These are phyloP conservation scores for Penicillium manginii DNA, from an alignment of 495 filamentous ascomycete species.

Conservation along the genomic window DNA sequence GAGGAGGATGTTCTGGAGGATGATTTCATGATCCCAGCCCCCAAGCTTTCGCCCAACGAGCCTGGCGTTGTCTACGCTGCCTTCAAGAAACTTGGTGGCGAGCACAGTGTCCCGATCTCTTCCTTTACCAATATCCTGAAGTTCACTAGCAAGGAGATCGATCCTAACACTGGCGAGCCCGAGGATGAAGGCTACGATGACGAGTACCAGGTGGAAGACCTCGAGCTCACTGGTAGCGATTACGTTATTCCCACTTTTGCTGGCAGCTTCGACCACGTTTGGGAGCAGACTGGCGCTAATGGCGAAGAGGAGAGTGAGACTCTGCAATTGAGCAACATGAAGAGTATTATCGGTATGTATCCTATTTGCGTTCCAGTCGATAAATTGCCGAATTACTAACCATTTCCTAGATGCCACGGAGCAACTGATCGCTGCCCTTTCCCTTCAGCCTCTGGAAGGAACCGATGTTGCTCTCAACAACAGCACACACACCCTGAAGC, in stretches of 20 bases:
- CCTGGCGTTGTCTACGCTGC: constrained; percentile 93
- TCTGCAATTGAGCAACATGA: constrained; percentile 83
- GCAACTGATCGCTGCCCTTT: constrained; percentile 81
- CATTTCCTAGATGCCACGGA: constrained; percentile 80
- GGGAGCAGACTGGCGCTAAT: constrained; percentile 88
- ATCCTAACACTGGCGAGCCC: constrained; percentile 89
- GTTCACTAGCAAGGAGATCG: constrained; percentile 97
- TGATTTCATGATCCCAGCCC: constrained; percentile 89
- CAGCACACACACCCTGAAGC: constrained; percentile 91
- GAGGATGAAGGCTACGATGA: constrained; percentile 94
- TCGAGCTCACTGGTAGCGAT: constrained; percentile 89
- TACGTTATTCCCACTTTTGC: constrained; percentile 93
- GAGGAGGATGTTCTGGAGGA: constrained; percentile 81
- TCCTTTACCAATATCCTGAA: constrained; percentile 92
- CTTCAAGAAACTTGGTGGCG: constrained; percentile 81
- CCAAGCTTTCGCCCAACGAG: constrained; percentile 77
- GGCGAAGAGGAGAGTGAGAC: constrained; percentile 93
- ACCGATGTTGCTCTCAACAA: constrained; percentile 85
- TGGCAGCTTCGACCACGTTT: constrained; percentile 94
- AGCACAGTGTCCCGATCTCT: constrained; percentile 67
- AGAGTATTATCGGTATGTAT: constrained; percentile 86
- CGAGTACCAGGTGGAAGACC: constrained; percentile 94
- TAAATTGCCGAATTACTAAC: constrained; percentile 37
- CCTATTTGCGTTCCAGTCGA: neutral
- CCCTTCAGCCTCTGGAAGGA: constrained; percentile 91